phyloP scores from a whole-genome alignment of 2,329 filamentous ascomycete genomes.

The Xylariaceae sp. region DNA sequence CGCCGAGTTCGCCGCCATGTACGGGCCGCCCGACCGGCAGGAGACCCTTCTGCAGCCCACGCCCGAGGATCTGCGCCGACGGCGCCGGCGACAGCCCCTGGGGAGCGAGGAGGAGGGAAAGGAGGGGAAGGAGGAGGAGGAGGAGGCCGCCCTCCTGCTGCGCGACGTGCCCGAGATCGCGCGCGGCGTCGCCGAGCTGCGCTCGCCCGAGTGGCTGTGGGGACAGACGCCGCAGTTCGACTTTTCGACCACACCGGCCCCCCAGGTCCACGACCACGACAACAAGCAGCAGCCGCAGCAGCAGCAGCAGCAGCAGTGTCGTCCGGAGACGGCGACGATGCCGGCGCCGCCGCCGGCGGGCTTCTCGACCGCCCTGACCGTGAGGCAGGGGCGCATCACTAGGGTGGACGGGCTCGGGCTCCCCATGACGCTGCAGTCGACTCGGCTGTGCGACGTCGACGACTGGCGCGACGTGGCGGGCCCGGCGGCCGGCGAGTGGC shows the following conservation, averaged over 20 bases:
- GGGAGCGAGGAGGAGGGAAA: neutral
- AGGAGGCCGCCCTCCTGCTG: conserved; percentile 40
- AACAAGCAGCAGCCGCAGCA: conserved; percentile 29
- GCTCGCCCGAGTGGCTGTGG: conserved; percentile 70
- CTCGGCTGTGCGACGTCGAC: conserved; percentile 17
- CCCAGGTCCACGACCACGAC: conserved; percentile 49
- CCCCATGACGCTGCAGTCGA: conserved; percentile 7
- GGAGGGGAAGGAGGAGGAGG: conserved; percentile 21
- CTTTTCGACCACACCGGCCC: conserved; percentile 56
- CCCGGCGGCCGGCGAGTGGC: conserved; percentile 18
- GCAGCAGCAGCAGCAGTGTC: too few species aligned
- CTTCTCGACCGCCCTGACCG: conserved; percentile 27
- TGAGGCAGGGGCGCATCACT: conserved; percentile 31
- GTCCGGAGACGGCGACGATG: neutral
- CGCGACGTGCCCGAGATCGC: conserved; percentile 31
- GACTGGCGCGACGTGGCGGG: conserved; percentile 19
- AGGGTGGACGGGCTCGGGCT: conserved; percentile 8
- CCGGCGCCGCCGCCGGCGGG: conserved; percentile 34
- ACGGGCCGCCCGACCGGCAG: conserved; percentile 33
- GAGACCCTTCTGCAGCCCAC: neutral
- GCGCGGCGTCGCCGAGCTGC: conserved; percentile 3
- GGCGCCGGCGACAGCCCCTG: too few species aligned
- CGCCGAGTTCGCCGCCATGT: conserved; percentile 60
- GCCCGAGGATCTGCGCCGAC: too few species aligned
- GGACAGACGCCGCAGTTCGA: conserved; percentile 80